phyloP scores from a whole-genome alignment of 257 asterid species.

The Solanum appendiculatum region DNA sequence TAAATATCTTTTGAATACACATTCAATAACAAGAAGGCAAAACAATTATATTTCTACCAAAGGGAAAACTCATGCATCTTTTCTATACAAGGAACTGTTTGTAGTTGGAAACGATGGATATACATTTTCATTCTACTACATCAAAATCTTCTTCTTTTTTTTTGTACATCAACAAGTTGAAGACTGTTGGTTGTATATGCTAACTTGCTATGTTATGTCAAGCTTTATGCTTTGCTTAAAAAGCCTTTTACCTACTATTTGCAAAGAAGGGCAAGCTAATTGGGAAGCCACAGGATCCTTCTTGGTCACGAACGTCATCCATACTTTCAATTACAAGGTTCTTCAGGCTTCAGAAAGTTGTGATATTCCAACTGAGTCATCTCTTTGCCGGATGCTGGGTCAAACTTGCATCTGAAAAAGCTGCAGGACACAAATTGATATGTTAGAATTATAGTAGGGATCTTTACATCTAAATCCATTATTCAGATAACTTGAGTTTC shows the following conservation, averaged over 20 bases:
- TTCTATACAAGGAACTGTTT: neutral
- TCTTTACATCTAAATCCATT: neutral
- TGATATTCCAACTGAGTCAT: conserved; percentile 72
- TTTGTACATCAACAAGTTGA: neutral
- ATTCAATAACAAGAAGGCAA: neutral
- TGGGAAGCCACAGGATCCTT: neutral
- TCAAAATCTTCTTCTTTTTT: neutral
- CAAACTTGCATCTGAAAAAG: conserved; percentile 67
- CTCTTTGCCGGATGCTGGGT: conserved; percentile 60
- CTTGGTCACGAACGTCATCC: neutral
- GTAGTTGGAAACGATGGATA: neutral
- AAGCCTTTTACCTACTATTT: neutral
- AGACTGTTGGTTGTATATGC: neutral
- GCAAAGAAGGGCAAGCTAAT: neutral
- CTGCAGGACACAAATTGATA: conserved; percentile 13
- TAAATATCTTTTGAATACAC: neutral
- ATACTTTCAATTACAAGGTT: neutral
- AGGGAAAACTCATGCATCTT: neutral
- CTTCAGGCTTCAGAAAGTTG: conserved; percentile 66
- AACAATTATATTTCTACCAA: neutral
- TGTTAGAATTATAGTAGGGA: neutral
- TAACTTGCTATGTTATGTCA: neutral
- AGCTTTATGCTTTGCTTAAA: neutral
- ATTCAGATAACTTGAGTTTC: neutral
- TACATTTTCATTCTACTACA: neutral